These are phyloP conservation scores for Ogataea paradorogensis DNA, from an alignment of 805 yeast genomes.

Conservation along the genomic window DNA sequence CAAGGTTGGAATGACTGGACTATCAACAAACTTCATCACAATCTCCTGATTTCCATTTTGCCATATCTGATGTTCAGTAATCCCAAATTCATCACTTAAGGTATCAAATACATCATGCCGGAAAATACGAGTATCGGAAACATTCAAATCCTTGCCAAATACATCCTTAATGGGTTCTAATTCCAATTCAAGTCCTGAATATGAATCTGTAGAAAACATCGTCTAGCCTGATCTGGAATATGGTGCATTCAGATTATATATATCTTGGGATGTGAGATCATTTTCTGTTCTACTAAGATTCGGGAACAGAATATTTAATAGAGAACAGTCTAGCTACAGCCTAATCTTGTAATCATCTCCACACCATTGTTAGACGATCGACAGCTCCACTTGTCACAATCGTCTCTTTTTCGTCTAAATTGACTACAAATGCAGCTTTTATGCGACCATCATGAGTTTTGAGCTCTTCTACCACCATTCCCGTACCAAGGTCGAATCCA, in stretches of 20 bases:
- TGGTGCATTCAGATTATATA: constrained; percentile 1
- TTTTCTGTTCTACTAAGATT: constrained; percentile 12
- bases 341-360: constrained; percentile 25
- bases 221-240: background rate
- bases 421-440: constrained; percentile 37
- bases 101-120: constrained; percentile 1
- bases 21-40: background rate
- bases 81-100: background rate
- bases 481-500: constrained; percentile 52
- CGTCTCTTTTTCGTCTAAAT: constrained; percentile 33
- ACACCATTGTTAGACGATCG: constrained; percentile 35
- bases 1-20: background rate
- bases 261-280: constrained; percentile 4
- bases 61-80: constrained; percentile 1
- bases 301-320: constrained; percentile 4
- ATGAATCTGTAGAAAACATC: constrained; percentile 2
- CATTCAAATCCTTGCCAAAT: constrained; percentile 1
- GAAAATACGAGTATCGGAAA: background rate
- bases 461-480: constrained; percentile 33
- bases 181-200: constrained; percentile 5
- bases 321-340: background rate
- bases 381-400: constrained; percentile 51
- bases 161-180: constrained; percentile 1
- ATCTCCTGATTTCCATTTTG: background rate
- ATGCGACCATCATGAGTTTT: constrained; percentile 46